A percentile compares a stretch with the other conserved stretches of the same genome.
Conservation (phyloP, 495 filamentous ascomycete species). For the Penicillium cosmopolitanum region DNA sequence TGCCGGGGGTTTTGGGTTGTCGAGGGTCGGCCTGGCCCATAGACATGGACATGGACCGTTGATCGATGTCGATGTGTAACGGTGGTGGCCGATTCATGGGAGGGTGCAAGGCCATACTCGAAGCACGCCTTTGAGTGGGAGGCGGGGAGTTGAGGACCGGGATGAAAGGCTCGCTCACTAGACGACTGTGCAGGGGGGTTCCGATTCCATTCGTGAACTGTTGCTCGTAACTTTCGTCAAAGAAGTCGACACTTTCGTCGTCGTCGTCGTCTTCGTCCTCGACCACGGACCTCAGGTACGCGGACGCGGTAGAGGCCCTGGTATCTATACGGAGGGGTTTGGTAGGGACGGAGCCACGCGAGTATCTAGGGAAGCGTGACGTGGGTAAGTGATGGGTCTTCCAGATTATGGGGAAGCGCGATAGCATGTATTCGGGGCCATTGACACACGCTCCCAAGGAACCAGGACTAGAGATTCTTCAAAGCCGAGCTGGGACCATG, state of each 20-base stretch:
- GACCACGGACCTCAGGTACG: slow-evolving; percentile 26
- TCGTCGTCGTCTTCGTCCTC: slow-evolving; percentile 36
- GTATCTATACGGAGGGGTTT: slow-evolving; percentile 46
- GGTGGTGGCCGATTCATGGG: slow-evolving; percentile 42
- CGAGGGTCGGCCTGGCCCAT: slow-evolving; percentile 34
- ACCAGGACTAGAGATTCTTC: slow-evolving; percentile 1
- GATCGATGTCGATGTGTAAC: slow-evolving; percentile 42
- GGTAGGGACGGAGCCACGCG: slow-evolving; percentile 36
- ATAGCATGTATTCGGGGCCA: slow-evolving; percentile 27
- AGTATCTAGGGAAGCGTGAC: slow-evolving; percentile 39
- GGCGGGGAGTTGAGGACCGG: slow-evolving; percentile 47
- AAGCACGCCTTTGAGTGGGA: slow-evolving; percentile 38
- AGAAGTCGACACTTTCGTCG: slow-evolving; percentile 37
- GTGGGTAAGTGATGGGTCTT: slow-evolving; percentile 37
- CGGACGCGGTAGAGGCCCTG: slow-evolving; percentile 27
- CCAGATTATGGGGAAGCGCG: slow-evolving; percentile 25
- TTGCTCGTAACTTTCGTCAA: slow-evolving; percentile 35
- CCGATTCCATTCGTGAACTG: slow-evolving; percentile 50
- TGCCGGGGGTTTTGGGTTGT: slow-evolving; percentile 62
- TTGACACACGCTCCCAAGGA: slow-evolving; percentile 15
- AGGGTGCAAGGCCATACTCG: slow-evolving; percentile 51
- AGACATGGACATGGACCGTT: slow-evolving; percentile 39
- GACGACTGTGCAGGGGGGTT: slow-evolving; percentile 46
- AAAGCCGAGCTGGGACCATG: not conserved
- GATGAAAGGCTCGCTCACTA: slow-evolving; percentile 54